Percentiles rank a stretch among this genome's conserved stretches.
Conservation (phyloP, 306 rosid species). For the Styphnolobium japonicum region DNA sequence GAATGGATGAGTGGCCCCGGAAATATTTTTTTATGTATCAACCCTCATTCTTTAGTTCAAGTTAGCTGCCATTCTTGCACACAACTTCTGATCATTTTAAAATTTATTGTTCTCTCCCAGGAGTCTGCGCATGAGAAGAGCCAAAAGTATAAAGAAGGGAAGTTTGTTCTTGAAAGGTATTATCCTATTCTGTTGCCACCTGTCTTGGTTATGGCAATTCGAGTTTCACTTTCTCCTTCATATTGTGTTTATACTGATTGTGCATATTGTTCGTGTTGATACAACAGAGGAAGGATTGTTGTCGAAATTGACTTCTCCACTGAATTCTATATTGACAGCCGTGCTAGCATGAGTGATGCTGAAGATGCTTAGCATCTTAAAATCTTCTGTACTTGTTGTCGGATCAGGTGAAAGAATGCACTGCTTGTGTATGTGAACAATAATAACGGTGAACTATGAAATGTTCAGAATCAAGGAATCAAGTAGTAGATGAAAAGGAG, state of each 20-base stretch:
- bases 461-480: not conserved
- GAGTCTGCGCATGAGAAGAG: conserved; percentile 78
- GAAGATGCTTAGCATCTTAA: conserved; percentile 59
- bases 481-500: not conserved
- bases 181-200: not conserved
- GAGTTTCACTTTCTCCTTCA: not conserved
- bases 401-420: conserved; percentile 14
- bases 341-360: conserved; percentile 54
- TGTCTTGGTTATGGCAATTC: conserved; percentile 10
- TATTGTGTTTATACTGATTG: conserved; percentile 10
- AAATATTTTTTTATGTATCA: not conserved
- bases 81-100: not conserved
- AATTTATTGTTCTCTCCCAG: conserved; percentile 33
- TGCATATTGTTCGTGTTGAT: not conserved
- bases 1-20: not conserved
- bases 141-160: conserved; percentile 93
- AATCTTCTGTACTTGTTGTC: conserved; percentile 3
- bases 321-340: conserved; percentile 61
- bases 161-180: conserved; percentile 93
- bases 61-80: not conserved
- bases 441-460: conserved; percentile 3
- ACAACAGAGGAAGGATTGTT: conserved; percentile 68
- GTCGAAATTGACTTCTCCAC: conserved; percentile 63
- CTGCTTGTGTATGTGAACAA: conserved; percentile 21
- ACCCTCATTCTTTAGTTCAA: not conserved